phyloP scores from a whole-genome alignment of 768 basidiomycete genomes.

The Rhodotorula sphaerocarpa region DNA sequence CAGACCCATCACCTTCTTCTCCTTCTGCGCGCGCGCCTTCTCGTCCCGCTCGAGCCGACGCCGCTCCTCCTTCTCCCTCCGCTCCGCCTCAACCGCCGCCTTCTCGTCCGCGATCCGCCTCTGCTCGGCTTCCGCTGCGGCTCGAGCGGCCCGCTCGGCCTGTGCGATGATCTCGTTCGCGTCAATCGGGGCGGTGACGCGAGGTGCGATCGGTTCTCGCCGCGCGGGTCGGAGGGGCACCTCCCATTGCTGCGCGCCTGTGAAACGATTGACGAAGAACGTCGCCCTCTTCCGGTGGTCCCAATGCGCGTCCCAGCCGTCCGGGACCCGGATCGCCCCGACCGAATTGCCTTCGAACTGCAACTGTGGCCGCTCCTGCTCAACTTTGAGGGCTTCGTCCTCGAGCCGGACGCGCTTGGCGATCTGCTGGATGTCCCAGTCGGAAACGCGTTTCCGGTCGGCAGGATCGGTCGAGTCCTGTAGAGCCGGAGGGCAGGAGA shows the following conservation, averaged over 20 bases:
- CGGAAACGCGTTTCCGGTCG: slow-evolving; percentile 22
- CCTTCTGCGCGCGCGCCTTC: slow-evolving; percentile 44
- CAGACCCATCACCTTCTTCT: slow-evolving; percentile 72
- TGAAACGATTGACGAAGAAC: slow-evolving; percentile 7
- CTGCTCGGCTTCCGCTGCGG: slow-evolving; percentile 33
- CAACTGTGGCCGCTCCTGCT: slow-evolving; percentile 4
- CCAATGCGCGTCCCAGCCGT: slow-evolving; percentile 16
- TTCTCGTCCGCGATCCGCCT: slow-evolving; percentile 34
- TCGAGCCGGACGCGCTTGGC: slow-evolving; percentile 26
- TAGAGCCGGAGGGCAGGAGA: rapidly evolving
- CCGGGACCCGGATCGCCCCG: slow-evolving; percentile 6
- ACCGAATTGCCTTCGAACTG: too few species aligned
- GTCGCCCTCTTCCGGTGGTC: not conserved
- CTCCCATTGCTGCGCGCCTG: slow-evolving; percentile 6
- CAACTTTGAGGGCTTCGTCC: not conserved
- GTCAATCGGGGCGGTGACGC: slow-evolving; percentile 9
- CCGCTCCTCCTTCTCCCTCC: slow-evolving; percentile 42
- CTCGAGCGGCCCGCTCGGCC: slow-evolving; percentile 40
- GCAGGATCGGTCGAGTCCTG: slow-evolving; percentile 17
- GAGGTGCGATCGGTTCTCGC: slow-evolving; percentile 28
- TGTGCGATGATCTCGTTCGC: slow-evolving; percentile 44
- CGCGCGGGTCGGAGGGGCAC: slow-evolving; percentile 40
- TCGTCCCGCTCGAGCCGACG: slow-evolving; percentile 49
- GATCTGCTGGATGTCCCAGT: slow-evolving; percentile 22
- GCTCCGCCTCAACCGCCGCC: slow-evolving; percentile 14